Evolutionary conservation across 1,284 basidiomycete genomes (phyloP), one percentile per base, ranked within the genome.

Genomic region (Fomitopsis schrenkii): DNA sequence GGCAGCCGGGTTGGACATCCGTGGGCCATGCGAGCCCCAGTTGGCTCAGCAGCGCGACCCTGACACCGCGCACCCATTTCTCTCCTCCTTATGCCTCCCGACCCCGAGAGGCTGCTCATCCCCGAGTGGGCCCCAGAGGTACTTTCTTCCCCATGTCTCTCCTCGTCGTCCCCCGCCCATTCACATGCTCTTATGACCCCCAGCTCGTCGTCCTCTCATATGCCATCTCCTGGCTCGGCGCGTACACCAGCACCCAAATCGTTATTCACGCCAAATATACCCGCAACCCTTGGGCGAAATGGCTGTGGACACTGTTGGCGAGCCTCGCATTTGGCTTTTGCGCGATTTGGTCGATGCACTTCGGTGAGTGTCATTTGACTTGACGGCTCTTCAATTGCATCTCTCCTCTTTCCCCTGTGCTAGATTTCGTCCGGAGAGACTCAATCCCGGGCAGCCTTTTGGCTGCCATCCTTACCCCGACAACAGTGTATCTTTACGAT

Each of bases 261-360:
- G 63, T 71, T 62, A 73, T 73, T n/a, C 71, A 73, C 54, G 70
- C 71, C 40, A 73, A 72, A 56, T 72, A 72, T 60, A 69, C 70
- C 22, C 65, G 68, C 28, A 64, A 56, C 33, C 26, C 55, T 22
- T 45, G 58, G 40, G 54, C 63, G 22, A 68, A 65, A 57, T 71
- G 67, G 68, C 26, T 71, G 14, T 74, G 71, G 71, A 69, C 63
- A 2, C 62, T 70, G 36, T 62, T 71, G 26, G 69, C 71, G 15
- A 74, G 72, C 55, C 56, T 74, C 33, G 70, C 70, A 6, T 74
- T 72, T 56, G 72, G 72, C 0, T 72, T 74, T 55, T 72, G 70
- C 36, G 71, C 69, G 5, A 72, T 74, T 19, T 74, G 72, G 72
- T 71, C 70, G 4, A 72, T 74, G 72, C 72, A 74, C 59, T 74